phyloP scores from a whole-genome alignment of 106 monocot genomes.

The Dendrobium officinale region DNA sequence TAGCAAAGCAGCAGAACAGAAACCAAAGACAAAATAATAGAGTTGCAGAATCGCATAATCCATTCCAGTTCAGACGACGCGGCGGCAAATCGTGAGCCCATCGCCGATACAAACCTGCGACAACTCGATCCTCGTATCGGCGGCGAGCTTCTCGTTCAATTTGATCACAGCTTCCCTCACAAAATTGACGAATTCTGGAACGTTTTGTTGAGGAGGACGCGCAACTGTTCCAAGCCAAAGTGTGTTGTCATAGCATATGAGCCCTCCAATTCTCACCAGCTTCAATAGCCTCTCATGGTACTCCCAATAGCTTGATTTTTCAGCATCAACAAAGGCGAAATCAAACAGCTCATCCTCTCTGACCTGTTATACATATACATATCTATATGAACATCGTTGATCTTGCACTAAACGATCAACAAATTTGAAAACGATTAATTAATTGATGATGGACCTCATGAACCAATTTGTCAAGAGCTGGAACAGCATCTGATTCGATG shows the following conservation, averaged over 20 bases:
- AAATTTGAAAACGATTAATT: no score
- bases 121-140: conserved; percentile 13
- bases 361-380: background rate
- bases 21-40: background rate
- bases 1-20: background rate
- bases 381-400: background rate
- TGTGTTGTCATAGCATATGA: conserved; percentile 56
- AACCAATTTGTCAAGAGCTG: conserved; percentile 17
- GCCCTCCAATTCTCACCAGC: conserved; percentile 45
- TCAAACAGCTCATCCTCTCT: conserved; percentile 24
- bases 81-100: conserved; percentile 12
- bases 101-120: conserved; percentile 12
- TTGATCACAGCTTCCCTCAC: background rate
- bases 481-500: conserved; percentile 19
- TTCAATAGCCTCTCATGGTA: conserved; percentile 51
- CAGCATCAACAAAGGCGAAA: conserved; percentile 51
- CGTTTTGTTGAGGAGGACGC: conserved; percentile 1
- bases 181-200: background rate
- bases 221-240: conserved; percentile 51
- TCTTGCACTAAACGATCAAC: no score
- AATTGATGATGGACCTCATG: background rate
- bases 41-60: background rate
- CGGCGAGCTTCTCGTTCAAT: conserved; percentile 23
- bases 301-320: conserved; percentile 33
- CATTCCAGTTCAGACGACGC: conserved; percentile 1